Evolutionary conservation across 2,329 filamentous ascomycete species (phyloP).

Genomic region (Scolecobasidium constrictum): DNA sequence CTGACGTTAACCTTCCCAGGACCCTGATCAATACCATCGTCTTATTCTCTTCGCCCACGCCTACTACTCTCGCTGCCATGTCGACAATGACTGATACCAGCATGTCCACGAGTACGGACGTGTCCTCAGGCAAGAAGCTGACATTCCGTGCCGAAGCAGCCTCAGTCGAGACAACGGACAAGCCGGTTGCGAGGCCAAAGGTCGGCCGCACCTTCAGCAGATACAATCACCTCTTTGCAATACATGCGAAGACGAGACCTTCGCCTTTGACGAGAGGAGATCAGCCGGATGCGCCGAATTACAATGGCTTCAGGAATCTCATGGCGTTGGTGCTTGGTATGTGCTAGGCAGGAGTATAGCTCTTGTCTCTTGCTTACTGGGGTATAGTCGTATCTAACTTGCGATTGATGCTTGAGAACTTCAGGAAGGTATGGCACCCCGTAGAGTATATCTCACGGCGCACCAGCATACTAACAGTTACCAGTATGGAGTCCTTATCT

Average conservation of each 20-base stretch:
- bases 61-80: conserved; percentile 16
- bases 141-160: not conserved
- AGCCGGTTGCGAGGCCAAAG: not conserved
- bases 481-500: conserved; percentile 90
- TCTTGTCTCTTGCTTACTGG: conserved; percentile 7
- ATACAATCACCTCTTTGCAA: conserved; percentile 85
- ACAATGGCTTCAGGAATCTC: conserved; percentile 87
- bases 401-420: conserved; percentile 90
- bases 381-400: conserved; percentile 76
- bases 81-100: conserved; percentile 20
- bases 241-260: conserved; percentile 60
- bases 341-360: conserved; percentile 15
- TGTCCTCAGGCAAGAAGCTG: conserved; percentile 7
- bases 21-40: too few relatives aligned
- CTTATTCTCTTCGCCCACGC: too few relatives aligned
- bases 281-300: conserved; percentile 62
- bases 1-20: not conserved
- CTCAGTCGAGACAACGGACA: not conserved
- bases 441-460: too few relatives aligned
- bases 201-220: conserved; percentile 32
- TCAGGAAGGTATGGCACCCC: conserved; percentile 68
- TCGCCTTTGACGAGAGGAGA: conserved; percentile 78
- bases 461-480: conserved; percentile 15
- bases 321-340: conserved; percentile 87
- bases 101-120: conserved; percentile 16